Conservation (phyloP, 768 basidiomycete genomes). For the Suillus sp. region DNA sequence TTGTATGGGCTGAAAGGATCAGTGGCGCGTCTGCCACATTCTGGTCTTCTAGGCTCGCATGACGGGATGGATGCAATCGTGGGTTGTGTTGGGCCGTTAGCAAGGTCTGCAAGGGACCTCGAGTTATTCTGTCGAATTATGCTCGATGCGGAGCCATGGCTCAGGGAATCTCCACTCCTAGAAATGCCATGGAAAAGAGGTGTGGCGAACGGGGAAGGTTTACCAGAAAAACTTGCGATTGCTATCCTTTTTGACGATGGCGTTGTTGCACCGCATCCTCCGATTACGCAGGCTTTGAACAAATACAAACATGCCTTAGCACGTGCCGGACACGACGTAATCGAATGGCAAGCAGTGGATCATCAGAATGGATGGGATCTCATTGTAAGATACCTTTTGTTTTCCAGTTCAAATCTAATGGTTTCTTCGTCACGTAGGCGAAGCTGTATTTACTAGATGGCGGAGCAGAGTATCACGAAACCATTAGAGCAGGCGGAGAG, state of each 20-base stretch:
- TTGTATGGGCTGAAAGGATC: slow-evolving; percentile 50
- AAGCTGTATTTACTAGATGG: slow-evolving; percentile 54
- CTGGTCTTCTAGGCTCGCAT: slow-evolving; percentile 49
- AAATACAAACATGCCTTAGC: slow-evolving; percentile 40
- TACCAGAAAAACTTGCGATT: slow-evolving; percentile 45
- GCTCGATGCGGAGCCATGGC: slow-evolving; percentile 50
- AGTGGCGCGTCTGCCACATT: slow-evolving; percentile 53
- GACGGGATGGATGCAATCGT: slow-evolving; percentile 56
- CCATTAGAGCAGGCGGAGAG: slow-evolving; percentile 37
- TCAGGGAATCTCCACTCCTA: slow-evolving; percentile 46
- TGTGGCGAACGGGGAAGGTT: slow-evolving; percentile 38
- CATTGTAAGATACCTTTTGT: slow-evolving; percentile 39
- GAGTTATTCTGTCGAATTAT: slow-evolving; percentile 50
- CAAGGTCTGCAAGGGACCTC: slow-evolving; percentile 50
- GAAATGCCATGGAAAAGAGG: slow-evolving; percentile 51
- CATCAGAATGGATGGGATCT: slow-evolving; percentile 49
- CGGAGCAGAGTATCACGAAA: slow-evolving; percentile 46
- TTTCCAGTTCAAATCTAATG: slow-evolving; percentile 10
- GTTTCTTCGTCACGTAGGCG: slow-evolving; percentile 26
- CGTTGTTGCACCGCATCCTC: slow-evolving; percentile 51
- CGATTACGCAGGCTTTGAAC: slow-evolving; percentile 44
- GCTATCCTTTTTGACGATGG: slow-evolving; percentile 55
- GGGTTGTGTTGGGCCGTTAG: slow-evolving; percentile 51
- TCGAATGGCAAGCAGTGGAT: slow-evolving; percentile 47
- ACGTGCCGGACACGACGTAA: slow-evolving; percentile 53